These are phyloP conservation scores for Eremothecium sinecaudum DNA, from an alignment of 1,139 yeast genomes.

Conservation along the genomic window DNA sequence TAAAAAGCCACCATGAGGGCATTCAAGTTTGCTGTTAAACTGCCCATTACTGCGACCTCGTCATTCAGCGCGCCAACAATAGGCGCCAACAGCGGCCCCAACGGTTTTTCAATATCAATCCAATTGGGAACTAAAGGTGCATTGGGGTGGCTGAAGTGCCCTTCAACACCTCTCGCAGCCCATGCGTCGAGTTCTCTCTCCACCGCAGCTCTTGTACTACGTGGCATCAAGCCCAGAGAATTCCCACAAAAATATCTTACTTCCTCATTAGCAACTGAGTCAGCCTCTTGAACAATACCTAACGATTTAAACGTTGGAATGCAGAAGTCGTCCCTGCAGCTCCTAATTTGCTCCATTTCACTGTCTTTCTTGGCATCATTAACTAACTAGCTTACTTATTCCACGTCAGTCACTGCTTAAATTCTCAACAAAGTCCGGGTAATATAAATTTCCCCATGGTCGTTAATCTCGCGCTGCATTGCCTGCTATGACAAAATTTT, in stretches of 20 bases:
- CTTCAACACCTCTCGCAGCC: slow-evolving; percentile 70
- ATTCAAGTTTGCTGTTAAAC: slow-evolving; percentile 75
- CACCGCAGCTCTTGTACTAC: slow-evolving; percentile 47
- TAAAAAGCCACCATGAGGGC: slow-evolving; percentile 66
- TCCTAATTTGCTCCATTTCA: too few species aligned
- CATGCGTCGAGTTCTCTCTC: slow-evolving; percentile 69
- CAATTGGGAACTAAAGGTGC: slow-evolving; percentile 47
- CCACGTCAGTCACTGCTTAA: too few species aligned
- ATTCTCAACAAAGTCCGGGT: too few species aligned
- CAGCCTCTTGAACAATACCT: slow-evolving; percentile 33
- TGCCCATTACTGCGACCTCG: slow-evolving; percentile 84
- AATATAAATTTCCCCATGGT: too few species aligned
- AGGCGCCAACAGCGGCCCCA: slow-evolving; percentile 57
- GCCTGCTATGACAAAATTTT: too few species aligned
- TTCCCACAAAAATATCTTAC: slow-evolving; percentile 72
- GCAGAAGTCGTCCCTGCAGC: slow-evolving; percentile 41
- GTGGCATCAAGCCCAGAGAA: slow-evolving; percentile 86
- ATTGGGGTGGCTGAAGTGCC: slow-evolving; percentile 67
- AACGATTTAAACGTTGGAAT: slow-evolving; percentile 53
- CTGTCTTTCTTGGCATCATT: too few species aligned
- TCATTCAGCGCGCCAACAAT: slow-evolving; percentile 62
- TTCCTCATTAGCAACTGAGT: slow-evolving; percentile 16
- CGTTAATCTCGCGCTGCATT: too few species aligned
- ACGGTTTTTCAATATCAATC: slow-evolving; percentile 77
- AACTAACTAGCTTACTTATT: too few species aligned